phyloP scores from a whole-genome alignment of 495 filamentous ascomycete genomes.

The Hypoxylon fuscum region DNA sequence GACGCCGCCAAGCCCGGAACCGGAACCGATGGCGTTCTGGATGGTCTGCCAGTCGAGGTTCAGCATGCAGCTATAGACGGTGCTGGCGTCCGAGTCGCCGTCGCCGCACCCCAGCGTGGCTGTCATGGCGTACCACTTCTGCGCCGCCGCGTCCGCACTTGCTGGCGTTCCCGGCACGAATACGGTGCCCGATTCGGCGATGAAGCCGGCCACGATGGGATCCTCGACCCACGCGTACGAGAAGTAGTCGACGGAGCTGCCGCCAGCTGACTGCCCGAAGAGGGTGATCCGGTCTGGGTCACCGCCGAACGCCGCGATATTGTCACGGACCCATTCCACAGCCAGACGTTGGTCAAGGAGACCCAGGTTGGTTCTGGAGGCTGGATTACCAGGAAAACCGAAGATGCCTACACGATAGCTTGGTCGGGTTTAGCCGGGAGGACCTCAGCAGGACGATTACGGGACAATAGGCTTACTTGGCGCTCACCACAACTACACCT shows the following conservation, averaged over 20 bases:
- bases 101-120: slow-evolving; percentile 55
- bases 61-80: slow-evolving; percentile 51
- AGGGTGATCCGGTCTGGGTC: slow-evolving; percentile 61
- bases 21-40: slow-evolving; percentile 44
- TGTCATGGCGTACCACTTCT: slow-evolving; percentile 51
- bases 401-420: slow-evolving; percentile 74
- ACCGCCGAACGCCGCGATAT: slow-evolving; percentile 67
- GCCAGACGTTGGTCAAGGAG: slow-evolving; percentile 64
- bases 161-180: slow-evolving; percentile 46
- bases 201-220: slow-evolving; percentile 55
- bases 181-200: slow-evolving; percentile 62
- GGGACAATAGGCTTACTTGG: slow-evolving; percentile 56
- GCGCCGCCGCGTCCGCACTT: slow-evolving; percentile 41
- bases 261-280: slow-evolving; percentile 62
- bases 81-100: slow-evolving; percentile 33
- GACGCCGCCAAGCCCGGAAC: slow-evolving; percentile 22
- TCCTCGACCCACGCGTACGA: slow-evolving; percentile 55
- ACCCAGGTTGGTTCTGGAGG: slow-evolving; percentile 54
- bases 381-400: slow-evolving; percentile 59
- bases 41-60: slow-evolving; percentile 40
- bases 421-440: not conserved
- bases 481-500: slow-evolving; percentile 66
- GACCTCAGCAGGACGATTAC: not conserved
- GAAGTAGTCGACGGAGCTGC: slow-evolving; percentile 59
- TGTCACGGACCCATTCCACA: slow-evolving; percentile 61